Percentiles rank a stretch among this genome's conserved stretches.
phyloP scores from a whole-genome alignment of 2,329 filamentous ascomycete species.

The Ceratocystis papillata region DNA sequence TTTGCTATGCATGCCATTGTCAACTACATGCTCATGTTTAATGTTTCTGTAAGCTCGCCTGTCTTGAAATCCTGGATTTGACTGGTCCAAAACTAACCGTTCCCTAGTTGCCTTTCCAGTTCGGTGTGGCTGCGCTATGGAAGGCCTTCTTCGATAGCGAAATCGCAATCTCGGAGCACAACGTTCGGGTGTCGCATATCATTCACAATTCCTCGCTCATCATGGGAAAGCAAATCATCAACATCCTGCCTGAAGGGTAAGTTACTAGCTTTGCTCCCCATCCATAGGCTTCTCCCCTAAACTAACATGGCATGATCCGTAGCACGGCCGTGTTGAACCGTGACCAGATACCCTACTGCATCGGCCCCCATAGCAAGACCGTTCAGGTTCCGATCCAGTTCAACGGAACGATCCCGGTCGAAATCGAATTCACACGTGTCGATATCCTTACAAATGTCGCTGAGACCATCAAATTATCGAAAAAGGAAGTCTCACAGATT shows the following conservation, averaged over 20 bases:
- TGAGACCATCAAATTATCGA: conserved; percentile 66
- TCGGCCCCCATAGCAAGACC: conserved; percentile 52
- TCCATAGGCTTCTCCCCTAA: conserved; percentile 27
- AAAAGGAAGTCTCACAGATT: conserved; percentile 63
- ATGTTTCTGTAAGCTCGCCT: conserved; percentile 55
- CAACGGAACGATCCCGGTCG: conserved; percentile 81
- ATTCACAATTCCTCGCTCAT: conserved; percentile 89
- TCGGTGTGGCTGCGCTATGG: conserved; percentile 60
- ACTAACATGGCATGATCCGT: conserved; percentile 18
- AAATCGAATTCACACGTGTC: conserved; percentile 77
- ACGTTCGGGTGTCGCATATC: conserved; percentile 77
- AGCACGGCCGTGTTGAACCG: conserved; percentile 82
- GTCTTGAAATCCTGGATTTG: conserved; percentile 4
- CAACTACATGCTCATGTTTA: conserved; percentile 87
- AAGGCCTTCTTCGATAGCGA: conserved; percentile 88
- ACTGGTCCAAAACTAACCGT: not conserved
- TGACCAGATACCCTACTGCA: conserved; percentile 66
- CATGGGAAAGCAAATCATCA: conserved; percentile 91
- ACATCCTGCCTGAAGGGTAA: conserved; percentile 87
- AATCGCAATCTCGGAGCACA: conserved; percentile 82
- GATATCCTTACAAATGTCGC: conserved; percentile 72
- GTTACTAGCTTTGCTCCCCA: conserved; percentile 15
- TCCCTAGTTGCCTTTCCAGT: conserved; percentile 56
- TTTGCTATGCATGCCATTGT: conserved; percentile 61
- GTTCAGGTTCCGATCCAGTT: conserved; percentile 73